Base-by-base conservation (phyloP, 768 basidiomycete species). In the Lactarius tabidus region DNA sequence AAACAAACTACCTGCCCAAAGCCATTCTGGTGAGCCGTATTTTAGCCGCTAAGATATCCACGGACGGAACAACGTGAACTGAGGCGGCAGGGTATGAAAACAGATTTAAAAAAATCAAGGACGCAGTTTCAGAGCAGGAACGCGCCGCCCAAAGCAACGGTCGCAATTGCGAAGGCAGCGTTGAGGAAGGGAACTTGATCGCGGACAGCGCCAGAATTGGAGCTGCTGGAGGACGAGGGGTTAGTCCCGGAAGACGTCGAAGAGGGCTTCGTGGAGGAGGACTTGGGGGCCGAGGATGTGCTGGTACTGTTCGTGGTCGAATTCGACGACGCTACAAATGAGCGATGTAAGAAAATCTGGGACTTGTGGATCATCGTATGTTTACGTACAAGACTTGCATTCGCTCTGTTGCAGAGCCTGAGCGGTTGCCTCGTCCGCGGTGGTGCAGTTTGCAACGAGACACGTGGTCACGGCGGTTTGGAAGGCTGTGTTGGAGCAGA, bases 401-500 rank as follows among this genome's bases (percentile, higher is more conserved):
- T 79, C 65, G 5, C 41, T 0, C 2, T 53, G 2, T 62, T 81
- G 75, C 33, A 80, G 73, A 14, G 59, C 59, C 14, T 26, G 1
- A 0, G 81, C 82, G 1, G 75, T n/a, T 1, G 58, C 7, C 1
- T 70, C 1, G 12, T 82, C 82, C 0, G 60, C 57, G 0, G 72
- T 0, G 0, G 77, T 70, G 65, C 82, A 83, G 45, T 69, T 75
- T 1, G 66, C n/a, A 26, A 33, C 1, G 26, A 83, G 72, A 68
- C 82, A 83, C 7, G 33, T 1, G 0, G 1, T 9, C 2, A 77
- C 77, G 1, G 72, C 71, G 4, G 1, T 0, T 63, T 81, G 80
- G 79, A 80, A 83, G 2, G 64, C 52, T 1, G 59, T 12, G 57
- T 74, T 78, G 3, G 74, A 69, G 72, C 82, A 83, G 26, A 79